Evolutionary conservation across 345 rosid species (phyloP), one percentile per base, ranked within the genome.

Genomic region (Salix viminalis): DNA sequence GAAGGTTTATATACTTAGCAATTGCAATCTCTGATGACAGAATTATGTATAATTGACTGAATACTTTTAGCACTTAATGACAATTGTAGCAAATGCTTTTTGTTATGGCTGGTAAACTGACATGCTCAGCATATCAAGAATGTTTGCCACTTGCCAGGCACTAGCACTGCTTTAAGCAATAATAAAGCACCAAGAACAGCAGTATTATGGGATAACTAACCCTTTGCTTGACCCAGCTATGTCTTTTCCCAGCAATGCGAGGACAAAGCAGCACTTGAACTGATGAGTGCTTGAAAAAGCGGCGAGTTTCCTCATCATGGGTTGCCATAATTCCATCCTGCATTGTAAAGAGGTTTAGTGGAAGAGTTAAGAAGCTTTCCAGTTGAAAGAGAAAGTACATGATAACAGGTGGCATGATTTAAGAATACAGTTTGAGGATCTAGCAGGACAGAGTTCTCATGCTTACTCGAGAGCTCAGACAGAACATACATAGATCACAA

Each of bases 301-400:
- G 89, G 26, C 97, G 97, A 70, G 97, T 95, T 87, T 95, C 99
- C 87, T 95, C 99, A 73, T 95, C 99, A 79, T 95, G 99, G n/a
- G 99, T 95, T 71, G 71, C 85, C 99, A 95, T 95, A 67, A 90
- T 75, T 44, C 99, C 99, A 88, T 93, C 98, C 99, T 95, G 88
- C 82, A 84, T 67, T 37, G n/a, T 21, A 61, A 50, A 24, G 28
- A 70, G 36, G 15, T 50, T 60, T 18, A 69, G 71, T 9, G 30
- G 52, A 70, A 26, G 72, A 69, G 70, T 52, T 52, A 23, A n/a
- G n/a, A 28, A 62, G 54, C n/a, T 61, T 62, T 26, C 30, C 11
- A 66, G 13, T 12, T 54, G 18, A 41, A 67, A 65, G 26, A 34
- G 21, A 18, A 24, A 69, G 36, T 68, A 67, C 71, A 26, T 62